Evolutionary conservation across 2,329 filamentous ascomycete genomes (phyloP).

Genomic region (Immersiporthe knoxdaviesiana): DNA sequence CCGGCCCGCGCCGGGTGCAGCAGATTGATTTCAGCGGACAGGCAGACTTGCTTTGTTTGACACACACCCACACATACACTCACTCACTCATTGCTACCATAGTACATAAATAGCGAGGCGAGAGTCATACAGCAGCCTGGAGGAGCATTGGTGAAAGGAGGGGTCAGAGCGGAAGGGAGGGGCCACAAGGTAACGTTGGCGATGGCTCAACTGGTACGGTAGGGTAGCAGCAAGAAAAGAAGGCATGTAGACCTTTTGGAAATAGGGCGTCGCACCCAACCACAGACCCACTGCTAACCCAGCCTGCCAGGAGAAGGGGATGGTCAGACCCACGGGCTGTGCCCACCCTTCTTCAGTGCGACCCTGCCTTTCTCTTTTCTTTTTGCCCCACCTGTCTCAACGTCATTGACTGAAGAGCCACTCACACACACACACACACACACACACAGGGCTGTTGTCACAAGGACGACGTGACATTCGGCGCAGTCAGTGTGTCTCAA

Average conservation of each 20-base stretch:
- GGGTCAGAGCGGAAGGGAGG: not conserved
- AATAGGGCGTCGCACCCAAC: not conserved
- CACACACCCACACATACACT: not conserved
- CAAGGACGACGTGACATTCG: slow-evolving; percentile 2
- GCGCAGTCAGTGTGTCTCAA: slow-evolving; percentile 4
- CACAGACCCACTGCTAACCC: not conserved
- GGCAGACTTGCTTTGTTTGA: not conserved
- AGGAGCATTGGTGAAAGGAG: not conserved
- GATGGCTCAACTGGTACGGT: not conserved
- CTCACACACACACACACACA: not conserved
- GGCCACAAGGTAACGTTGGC: not conserved
- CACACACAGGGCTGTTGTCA: not conserved
- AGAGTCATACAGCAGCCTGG: not conserved
- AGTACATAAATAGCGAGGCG: not conserved
- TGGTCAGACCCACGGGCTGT: slow-evolving; percentile 3
- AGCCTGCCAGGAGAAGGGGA: not conserved
- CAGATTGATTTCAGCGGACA: not conserved
- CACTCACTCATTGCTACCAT: not conserved
- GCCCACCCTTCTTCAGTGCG: not conserved
- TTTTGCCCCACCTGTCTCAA: not conserved
- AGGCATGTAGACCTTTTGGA: not conserved
- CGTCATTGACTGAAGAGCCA: not conserved
- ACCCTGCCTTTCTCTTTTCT: not conserved
- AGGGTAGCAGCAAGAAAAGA: not conserved
- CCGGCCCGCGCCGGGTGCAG: not conserved